These are phyloP conservation scores for Rutidosis leptorrhynchoides DNA, from an alignment of 129 eudicot species.

Conservation along the genomic window DNA sequence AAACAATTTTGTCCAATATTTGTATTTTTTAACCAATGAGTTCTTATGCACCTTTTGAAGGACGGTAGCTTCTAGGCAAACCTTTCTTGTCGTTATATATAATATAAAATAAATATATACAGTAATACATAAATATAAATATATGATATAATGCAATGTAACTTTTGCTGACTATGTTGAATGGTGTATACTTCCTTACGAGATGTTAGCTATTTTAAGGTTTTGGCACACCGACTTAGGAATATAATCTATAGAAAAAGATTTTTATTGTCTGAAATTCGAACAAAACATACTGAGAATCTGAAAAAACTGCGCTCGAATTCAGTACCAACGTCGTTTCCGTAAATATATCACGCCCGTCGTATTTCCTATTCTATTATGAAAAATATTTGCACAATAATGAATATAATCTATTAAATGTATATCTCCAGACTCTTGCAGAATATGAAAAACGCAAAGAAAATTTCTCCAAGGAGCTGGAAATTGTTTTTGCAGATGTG, in stretches of 20 bases:
- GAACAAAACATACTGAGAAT: too few species aligned
- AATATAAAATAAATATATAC: too few species aligned
- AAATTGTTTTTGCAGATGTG: slow-evolving; percentile 91
- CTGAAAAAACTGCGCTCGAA: too few species aligned
- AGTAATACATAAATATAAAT: too few species aligned
- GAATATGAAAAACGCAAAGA: slow-evolving; percentile 82
- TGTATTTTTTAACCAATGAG: too few species aligned
- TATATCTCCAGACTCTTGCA: slow-evolving; percentile 69
- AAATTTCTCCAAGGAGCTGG: slow-evolving; percentile 88
- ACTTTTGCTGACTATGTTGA: background rate
- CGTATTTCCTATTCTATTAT: background rate
- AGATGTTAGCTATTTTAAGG: background rate
- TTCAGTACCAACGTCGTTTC: too few species aligned
- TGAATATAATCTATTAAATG: background rate
- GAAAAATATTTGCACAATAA: background rate
- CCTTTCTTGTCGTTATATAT: background rate
- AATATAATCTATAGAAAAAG: background rate
- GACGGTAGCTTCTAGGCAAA: background rate
- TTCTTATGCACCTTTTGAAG: too few species aligned
- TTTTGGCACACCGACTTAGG: background rate
- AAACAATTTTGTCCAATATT: too few species aligned
- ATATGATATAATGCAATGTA: background rate
- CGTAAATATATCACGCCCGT: too few species aligned
- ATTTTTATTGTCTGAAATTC: background rate
- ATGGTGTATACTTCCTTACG: background rate